These are phyloP conservation scores for Penicillium aurantiogriseum DNA, from an alignment of 2,329 filamentous ascomycete species.

Conservation along the genomic window DNA sequence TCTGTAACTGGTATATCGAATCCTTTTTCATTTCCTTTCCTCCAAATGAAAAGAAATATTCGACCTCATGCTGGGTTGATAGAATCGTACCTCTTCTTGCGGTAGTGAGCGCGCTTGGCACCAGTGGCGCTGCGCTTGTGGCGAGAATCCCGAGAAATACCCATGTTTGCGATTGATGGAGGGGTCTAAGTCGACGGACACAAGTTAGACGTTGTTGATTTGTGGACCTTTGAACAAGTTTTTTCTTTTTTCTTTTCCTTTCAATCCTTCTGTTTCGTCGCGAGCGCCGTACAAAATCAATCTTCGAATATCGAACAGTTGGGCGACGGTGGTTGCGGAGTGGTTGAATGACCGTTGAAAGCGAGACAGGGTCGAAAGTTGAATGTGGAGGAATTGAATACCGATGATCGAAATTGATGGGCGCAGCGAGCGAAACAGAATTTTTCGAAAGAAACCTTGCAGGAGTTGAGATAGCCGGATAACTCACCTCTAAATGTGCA, in stretches of 20 bases:
- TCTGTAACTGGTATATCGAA: constrained; percentile 6
- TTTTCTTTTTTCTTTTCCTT: background rate
- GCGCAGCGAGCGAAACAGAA: constrained; percentile 28
- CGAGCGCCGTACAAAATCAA: constrained; percentile 10
- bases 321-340: constrained; percentile 6
- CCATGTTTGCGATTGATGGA: constrained; percentile 79
- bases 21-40: background rate
- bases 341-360: background rate
- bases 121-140: constrained; percentile 99
- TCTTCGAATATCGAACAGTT: constrained; percentile 2
- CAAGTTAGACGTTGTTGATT: constrained; percentile 14
- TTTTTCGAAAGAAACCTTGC: constrained; percentile 21
- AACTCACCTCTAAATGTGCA: constrained; percentile 47
- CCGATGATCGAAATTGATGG: constrained; percentile 16
- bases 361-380: constrained; percentile 4
- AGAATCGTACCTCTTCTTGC: constrained; percentile 61
- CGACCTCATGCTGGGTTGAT: constrained; percentile 42
- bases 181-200: constrained; percentile 36
- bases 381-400: constrained; percentile 11
- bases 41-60: constrained; percentile 26
- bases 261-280: constrained; percentile 23
- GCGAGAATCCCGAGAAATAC: constrained; percentile 99
- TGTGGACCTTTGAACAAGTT: constrained; percentile 7
- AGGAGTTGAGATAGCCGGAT: constrained; percentile 18
- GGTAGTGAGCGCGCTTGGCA: constrained; percentile 94